These are phyloP conservation scores for Russula sp. DNA, from an alignment of 768 basidiomycete genomes.

Conservation along the genomic window DNA sequence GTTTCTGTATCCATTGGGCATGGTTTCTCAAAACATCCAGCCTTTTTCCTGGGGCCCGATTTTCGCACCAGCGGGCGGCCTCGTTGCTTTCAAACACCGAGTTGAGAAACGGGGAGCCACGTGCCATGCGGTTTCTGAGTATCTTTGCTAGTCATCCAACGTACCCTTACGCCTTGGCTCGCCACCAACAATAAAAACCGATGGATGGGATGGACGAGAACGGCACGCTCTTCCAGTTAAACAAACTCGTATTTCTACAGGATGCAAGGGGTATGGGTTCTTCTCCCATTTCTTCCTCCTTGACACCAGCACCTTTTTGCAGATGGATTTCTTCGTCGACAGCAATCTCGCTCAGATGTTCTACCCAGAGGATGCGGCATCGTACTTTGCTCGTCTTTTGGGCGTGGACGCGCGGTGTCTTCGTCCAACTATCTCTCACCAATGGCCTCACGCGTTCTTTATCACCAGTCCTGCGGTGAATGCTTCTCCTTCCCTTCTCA, in stretches of 20 bases:
- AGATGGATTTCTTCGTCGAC: constrained; percentile 3
- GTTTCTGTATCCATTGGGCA: no score
- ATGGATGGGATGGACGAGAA: no score
- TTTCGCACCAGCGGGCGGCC: no score
- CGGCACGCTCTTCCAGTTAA: background rate
- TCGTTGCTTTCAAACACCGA: no score
- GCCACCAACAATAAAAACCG: no score
- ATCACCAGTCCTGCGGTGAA: background rate
- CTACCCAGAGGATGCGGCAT: background rate
- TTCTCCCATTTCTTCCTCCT: background rate
- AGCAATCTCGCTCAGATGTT: constrained; percentile 7
- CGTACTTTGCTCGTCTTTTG: constrained; percentile 1
- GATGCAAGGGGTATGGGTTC: background rate
- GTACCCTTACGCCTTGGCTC: no score
- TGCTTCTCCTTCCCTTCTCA: background rate
- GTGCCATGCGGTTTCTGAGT: no score
- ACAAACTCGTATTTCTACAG: background rate
- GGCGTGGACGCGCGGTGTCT: background rate
- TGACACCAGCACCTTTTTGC: background rate
- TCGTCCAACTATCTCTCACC: background rate
- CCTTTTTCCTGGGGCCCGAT: no score
- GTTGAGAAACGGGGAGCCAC: no score
- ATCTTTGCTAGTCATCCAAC: no score
- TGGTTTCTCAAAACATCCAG: no score
- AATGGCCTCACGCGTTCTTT: constrained; percentile 6